These are phyloP conservation scores for Suillus brevipes DNA, from an alignment of 768 basidiomycete species.

Conservation along the genomic window DNA sequence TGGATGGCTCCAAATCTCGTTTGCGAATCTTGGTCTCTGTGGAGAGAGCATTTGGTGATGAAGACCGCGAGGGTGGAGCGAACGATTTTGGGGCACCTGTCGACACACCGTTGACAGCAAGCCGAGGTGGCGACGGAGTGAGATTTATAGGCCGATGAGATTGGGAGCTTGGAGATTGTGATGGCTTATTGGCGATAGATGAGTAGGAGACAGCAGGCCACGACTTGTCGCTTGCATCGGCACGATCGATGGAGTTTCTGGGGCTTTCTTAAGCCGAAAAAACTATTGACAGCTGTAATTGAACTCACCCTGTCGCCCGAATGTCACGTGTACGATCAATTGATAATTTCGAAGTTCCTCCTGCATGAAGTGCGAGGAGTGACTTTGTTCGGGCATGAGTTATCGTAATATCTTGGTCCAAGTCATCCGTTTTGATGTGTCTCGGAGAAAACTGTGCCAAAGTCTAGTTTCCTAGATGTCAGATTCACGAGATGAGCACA, in stretches of 20 bases:
- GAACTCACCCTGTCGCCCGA: neutral
- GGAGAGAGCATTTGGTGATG: constrained; percentile 29
- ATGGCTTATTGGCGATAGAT: constrained; percentile 26
- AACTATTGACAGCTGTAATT: neutral
- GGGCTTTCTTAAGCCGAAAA: neutral
- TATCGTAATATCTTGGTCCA: constrained; percentile 24
- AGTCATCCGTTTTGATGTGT: constrained; percentile 23
- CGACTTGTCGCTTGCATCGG: constrained; percentile 20
- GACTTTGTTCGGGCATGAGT: constrained; percentile 20
- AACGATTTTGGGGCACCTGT: constrained; percentile 57
- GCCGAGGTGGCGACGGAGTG: constrained; percentile 57
- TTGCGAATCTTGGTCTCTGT: constrained; percentile 49
- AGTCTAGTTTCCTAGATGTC: constrained; percentile 41
- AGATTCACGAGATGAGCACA: constrained; percentile 22
- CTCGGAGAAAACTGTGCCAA: constrained; percentile 70
- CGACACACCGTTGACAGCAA: constrained; percentile 70
- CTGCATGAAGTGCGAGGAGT: constrained; percentile 8
- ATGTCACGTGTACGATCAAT: neutral
- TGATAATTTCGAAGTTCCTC: constrained; percentile 6
- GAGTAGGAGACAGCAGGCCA: constrained; percentile 52
- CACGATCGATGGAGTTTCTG: neutral
- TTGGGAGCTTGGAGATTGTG: constrained; percentile 12
- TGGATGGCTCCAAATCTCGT: constrained; percentile 51
- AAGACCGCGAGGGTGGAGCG: constrained; percentile 21
- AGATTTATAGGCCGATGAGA: constrained; percentile 19